A percentile compares a stretch with the other conserved stretches of the same genome.
Conservation (phyloP, 768 basidiomycete genomes). For the Leccinellum luteum region DNA sequence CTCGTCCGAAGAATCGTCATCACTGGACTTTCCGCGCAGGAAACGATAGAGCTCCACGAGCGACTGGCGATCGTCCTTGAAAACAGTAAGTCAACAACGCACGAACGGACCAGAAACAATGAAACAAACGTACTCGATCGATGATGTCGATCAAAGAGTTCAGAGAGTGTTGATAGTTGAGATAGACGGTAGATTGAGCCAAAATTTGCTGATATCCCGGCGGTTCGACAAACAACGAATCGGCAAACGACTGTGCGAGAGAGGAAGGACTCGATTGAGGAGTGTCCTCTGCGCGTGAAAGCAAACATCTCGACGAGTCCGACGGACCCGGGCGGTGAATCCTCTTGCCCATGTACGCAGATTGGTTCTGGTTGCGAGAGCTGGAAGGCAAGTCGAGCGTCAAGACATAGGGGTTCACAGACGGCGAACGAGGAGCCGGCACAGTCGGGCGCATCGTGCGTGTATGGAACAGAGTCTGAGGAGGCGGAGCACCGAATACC, state of each 20-base stretch:
- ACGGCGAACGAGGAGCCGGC: slow-evolving; percentile 28
- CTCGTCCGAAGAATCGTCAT: slow-evolving; percentile 23
- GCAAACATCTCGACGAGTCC: slow-evolving; percentile 56
- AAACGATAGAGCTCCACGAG: slow-evolving; percentile 74
- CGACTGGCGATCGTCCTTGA: slow-evolving; percentile 72
- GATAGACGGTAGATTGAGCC: slow-evolving; percentile 53
- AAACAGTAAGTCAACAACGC: not conserved
- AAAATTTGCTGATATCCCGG: slow-evolving; percentile 19
- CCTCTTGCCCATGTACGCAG: slow-evolving; percentile 49
- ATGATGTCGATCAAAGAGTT: slow-evolving; percentile 80
- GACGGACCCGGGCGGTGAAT: slow-evolving; percentile 54
- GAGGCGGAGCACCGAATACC: slow-evolving; percentile 83
- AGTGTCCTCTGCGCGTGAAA: slow-evolving; percentile 33
- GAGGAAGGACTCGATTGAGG: slow-evolving; percentile 22
- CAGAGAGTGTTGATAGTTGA: slow-evolving; percentile 77
- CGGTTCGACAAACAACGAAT: slow-evolving; percentile 18
- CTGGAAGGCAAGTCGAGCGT: slow-evolving; percentile 19
- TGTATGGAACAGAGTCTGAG: slow-evolving; percentile 75
- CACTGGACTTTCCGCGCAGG: slow-evolving; percentile 41
- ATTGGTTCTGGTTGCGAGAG: slow-evolving; percentile 45
- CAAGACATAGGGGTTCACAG: slow-evolving; percentile 20
- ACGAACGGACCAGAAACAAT: not conserved
- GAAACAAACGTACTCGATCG: slow-evolving; percentile 65
- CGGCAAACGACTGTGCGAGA: slow-evolving; percentile 17
- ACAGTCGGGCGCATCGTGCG: slow-evolving; percentile 42